Conservation (phyloP, 176 grass and related monocot genomes). For the Carex myosuroides region DNA sequence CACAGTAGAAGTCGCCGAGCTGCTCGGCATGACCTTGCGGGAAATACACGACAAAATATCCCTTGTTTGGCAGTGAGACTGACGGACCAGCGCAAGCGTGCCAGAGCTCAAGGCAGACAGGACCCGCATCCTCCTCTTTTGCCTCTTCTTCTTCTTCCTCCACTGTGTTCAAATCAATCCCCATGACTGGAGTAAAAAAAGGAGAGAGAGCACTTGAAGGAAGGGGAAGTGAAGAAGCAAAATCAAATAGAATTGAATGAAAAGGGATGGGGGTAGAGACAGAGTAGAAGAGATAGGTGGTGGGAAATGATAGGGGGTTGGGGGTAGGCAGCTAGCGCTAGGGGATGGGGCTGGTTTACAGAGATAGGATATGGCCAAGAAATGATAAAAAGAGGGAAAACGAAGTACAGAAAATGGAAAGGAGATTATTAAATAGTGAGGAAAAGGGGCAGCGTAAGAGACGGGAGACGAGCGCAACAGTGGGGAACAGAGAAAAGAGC, state of each 20-base stretch:
- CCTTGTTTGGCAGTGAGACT: slow-evolving; percentile 43
- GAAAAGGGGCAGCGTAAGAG: slow-evolving; percentile 21
- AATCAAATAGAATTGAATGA: background rate
- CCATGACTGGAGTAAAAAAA: background rate
- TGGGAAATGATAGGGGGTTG: background rate
- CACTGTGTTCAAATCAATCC: slow-evolving; percentile 27
- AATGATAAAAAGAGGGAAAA: background rate
- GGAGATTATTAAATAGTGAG: slow-evolving; percentile 3
- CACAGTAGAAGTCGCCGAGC: slow-evolving; percentile 16
- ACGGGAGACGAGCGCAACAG: slow-evolving; percentile 12
- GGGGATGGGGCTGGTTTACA: slow-evolving; percentile 8
- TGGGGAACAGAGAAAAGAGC: slow-evolving; percentile 21
- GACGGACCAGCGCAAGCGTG: slow-evolving; percentile 81
- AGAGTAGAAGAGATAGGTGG: background rate
- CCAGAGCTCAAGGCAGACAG: slow-evolving; percentile 73
- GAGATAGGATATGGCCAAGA: slow-evolving; percentile 24
- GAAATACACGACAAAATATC: slow-evolving; percentile 60
- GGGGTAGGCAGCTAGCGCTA: background rate
- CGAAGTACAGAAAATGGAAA: slow-evolving; percentile 21
- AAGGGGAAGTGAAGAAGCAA: background rate
- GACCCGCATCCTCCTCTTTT: background rate
- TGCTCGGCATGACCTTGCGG: slow-evolving; percentile 73
- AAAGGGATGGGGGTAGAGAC: background rate
- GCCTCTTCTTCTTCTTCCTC: slow-evolving; percentile 21
- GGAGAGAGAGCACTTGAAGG: background rate